phyloP scores from a whole-genome alignment of 371 early-diverging fungal genomes.

The Apophysomyces variabilis region DNA sequence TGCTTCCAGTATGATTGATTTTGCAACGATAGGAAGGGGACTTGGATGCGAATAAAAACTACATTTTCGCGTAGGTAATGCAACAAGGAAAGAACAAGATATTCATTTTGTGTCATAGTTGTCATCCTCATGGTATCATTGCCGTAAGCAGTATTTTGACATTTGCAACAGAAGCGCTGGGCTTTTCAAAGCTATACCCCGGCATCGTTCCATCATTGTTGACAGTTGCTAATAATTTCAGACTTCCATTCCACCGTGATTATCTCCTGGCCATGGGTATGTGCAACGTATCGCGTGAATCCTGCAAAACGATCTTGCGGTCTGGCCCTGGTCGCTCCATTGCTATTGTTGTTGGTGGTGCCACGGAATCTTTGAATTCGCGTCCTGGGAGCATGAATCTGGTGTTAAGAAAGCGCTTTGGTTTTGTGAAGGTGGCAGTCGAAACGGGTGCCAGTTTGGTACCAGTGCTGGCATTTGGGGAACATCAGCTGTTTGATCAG shows the following conservation, averaged over 20 bases:
- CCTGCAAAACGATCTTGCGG: constrained; percentile 71
- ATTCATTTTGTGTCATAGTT: constrained; percentile 23
- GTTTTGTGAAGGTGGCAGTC: constrained; percentile 78
- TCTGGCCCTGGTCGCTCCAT: constrained; percentile 74
- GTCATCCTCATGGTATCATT: constrained; percentile 83
- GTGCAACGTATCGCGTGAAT: constrained; percentile 70
- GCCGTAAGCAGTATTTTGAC: constrained; percentile 75
- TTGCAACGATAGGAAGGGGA: constrained; percentile 56
- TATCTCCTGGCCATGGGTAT: constrained; percentile 68
- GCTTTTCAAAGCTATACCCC: constrained; percentile 62
- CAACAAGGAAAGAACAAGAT: background rate
- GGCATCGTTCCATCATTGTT: constrained; percentile 63
- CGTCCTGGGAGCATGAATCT: constrained; percentile 65
- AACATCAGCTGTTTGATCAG: constrained; percentile 76
- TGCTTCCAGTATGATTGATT: background rate
- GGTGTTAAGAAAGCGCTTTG: constrained; percentile 69
- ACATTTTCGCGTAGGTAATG: constrained; percentile 61
- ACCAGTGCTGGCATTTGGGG: constrained; percentile 77
- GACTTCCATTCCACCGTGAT: constrained; percentile 73
- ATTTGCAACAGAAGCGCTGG: constrained; percentile 71
- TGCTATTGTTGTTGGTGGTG: constrained; percentile 77
- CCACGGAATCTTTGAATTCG: constrained; percentile 69
- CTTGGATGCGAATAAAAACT: constrained; percentile 63
- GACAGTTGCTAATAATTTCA: constrained; percentile 63
- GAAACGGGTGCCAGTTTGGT: constrained; percentile 69